Conservation (phyloP, 140 eudicot species). For the Anethum foeniculum region DNA sequence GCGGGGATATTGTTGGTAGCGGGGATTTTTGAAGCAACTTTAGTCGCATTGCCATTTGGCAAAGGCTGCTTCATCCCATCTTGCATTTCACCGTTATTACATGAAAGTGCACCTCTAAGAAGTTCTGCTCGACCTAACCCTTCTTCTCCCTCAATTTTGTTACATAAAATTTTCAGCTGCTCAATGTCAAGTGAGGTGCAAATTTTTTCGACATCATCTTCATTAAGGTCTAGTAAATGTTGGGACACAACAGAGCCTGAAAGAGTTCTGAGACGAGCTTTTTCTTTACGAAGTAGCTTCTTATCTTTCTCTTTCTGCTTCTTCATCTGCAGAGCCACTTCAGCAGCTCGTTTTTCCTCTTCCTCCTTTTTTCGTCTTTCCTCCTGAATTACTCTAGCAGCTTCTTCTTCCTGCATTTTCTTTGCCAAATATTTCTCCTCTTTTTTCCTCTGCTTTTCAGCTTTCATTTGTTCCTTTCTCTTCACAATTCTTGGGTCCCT, state of each 20-base stretch:
- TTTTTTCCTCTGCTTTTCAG: slow-evolving; percentile 76
- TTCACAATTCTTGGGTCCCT: slow-evolving; percentile 74
- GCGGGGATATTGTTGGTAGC: neutral
- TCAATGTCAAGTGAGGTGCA: slow-evolving; percentile 64
- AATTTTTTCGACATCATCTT: slow-evolving; percentile 61
- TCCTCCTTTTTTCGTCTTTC: slow-evolving; percentile 62
- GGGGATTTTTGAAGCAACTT: slow-evolving; percentile 29
- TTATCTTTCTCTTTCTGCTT: slow-evolving; percentile 80
- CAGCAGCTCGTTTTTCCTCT: slow-evolving; percentile 79
- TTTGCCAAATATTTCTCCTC: slow-evolving; percentile 64
- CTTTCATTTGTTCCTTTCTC: slow-evolving; percentile 63
- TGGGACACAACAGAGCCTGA: slow-evolving; percentile 42
- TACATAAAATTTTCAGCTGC: slow-evolving; percentile 51
- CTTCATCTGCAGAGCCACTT: slow-evolving; percentile 64
- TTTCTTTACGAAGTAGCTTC: slow-evolving; percentile 83
- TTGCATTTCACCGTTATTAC: slow-evolving; percentile 16
- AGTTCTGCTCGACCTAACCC: slow-evolving; percentile 39
- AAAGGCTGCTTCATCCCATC: slow-evolving; percentile 26
- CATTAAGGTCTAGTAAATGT: slow-evolving; percentile 38
- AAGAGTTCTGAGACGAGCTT: slow-evolving; percentile 63
- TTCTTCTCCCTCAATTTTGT: slow-evolving; percentile 51
- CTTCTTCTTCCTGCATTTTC: slow-evolving; percentile 75
- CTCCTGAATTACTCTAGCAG: slow-evolving; percentile 65
- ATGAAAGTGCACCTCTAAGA: slow-evolving; percentile 38
- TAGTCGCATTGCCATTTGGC: slow-evolving; percentile 44